Evolutionary conservation across 2,329 filamentous ascomycete genomes (phyloP), one percentile per base, ranked within the genome.

Genomic region (Sclerotinia subarctica): DNA sequence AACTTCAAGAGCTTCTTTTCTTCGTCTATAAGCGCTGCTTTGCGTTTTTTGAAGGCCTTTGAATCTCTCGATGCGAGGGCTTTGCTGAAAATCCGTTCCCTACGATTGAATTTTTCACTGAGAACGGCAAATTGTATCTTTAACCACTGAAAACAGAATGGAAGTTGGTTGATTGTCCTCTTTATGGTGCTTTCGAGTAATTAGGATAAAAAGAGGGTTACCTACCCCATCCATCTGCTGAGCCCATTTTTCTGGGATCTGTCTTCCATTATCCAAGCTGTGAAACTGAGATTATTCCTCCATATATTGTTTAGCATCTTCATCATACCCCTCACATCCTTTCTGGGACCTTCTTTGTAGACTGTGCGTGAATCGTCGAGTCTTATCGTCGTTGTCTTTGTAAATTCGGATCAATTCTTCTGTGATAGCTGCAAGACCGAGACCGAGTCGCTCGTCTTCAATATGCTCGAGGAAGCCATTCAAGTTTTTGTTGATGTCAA

Each of bases 181-280:
- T 26, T 26, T 2, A 19, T 26, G 0, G 6, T 2, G 1, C 21
- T 13, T 0, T 21, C 29, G 10, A 13, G 8, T 4, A 7, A 17
- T 8, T 51, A 8, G 21, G 3, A 38, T 26, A 4, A 13, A 32
- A 26, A 21, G 38, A n/a, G 7, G 32, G n/a, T 6, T 51, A 38
- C 29, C 3, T 24, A 62, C 59, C 4, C 51, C 46, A 4, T 62
- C 59, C 59, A 62, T 62, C n/a, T 62, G 46, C 32, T 19, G 17
- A 51, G 46, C 29, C 59, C 59, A 62, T 2, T 62, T 21, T 2
- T 62, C 29, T 1, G 59, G 59, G 7, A 62, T 62, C 1, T 46
- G 58, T 29, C 26, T 51, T 49, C 46, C n/a, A 46, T 38, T 62
- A 17, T 62, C 59, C 59, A 62, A 35, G 19, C 59, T 62, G 2